Evolutionary conservation across 192 early-diverging fungal species (phyloP).

Genomic region (Coemansia sp.): DNA sequence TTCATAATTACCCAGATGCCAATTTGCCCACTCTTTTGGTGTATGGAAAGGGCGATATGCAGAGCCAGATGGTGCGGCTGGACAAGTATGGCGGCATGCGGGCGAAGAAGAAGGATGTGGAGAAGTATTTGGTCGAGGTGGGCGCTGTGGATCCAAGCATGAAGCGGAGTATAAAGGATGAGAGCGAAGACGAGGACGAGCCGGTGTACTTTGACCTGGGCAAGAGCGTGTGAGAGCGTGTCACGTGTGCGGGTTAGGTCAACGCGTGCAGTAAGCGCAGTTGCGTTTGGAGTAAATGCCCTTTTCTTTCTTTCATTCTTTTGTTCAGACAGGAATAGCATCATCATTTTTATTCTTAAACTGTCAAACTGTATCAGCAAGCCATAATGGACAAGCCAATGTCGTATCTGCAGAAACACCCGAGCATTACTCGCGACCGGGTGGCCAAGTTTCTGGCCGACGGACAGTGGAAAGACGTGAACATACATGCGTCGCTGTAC

Average conservation of each 20-base stretch:
- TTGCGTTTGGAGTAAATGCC: neutral
- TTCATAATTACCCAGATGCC: slow-evolving; percentile 91
- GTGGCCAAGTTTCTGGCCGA: slow-evolving; percentile 69
- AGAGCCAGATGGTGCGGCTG: slow-evolving; percentile 79
- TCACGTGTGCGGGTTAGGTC: neutral
- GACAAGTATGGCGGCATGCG: slow-evolving; percentile 77
- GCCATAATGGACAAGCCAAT: slow-evolving; percentile 33
- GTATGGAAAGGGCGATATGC: slow-evolving; percentile 86
- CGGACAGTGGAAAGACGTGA: slow-evolving; percentile 69
- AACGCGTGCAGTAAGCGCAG: neutral
- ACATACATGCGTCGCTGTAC: slow-evolving; percentile 58
- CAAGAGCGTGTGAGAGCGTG: slow-evolving; percentile 9
- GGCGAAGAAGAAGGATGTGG: slow-evolving; percentile 64
- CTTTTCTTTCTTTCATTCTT: neutral
- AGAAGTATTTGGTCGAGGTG: slow-evolving; percentile 55
- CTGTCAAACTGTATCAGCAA: neutral
- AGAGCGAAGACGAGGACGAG: slow-evolving; percentile 11
- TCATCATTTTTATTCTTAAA: neutral
- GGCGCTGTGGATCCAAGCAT: slow-evolving; percentile 53
- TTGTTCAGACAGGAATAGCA: neutral
- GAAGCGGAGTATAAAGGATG: slow-evolving; percentile 14
- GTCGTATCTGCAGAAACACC: slow-evolving; percentile 62
- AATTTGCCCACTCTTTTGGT: slow-evolving; percentile 86
- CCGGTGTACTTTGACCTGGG: slow-evolving; percentile 43
- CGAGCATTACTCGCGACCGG: slow-evolving; percentile 73